Base-by-base conservation (phyloP, 1,284 basidiomycete species). In the Phellopilus nigrolimitatus region DNA sequence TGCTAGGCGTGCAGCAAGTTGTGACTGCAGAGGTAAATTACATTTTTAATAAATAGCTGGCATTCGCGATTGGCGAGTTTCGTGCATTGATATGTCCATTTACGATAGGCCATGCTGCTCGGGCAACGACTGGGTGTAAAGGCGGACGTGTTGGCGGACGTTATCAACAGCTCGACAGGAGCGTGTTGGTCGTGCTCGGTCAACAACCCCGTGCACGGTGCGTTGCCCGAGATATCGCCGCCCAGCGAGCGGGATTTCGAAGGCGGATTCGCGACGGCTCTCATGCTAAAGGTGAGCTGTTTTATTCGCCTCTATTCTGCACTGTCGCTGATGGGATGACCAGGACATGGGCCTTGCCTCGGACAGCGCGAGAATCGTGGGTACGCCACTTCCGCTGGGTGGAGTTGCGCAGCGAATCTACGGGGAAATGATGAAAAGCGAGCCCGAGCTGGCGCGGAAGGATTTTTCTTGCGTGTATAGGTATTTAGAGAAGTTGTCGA, bases 161-260 rank as follows among this genome's bases (percentile, higher is more conserved):
- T 94, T 3, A 82, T 94, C 59, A 91, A 91, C 63, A 89, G 79
- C 62, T 89, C 87, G 47, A 92, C 90, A 0, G 88, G 90, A 10
- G 71, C 73, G 19, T 93, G 90, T 64, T 95, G 91, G 91, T 74
- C 90, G 6, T 82, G 81, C 40, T 84, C 86, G 15, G 79, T 87
- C 46, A 95, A 95, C 71, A 95, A 95, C 62, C 92, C 93, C 2
- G 90, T 91, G 27, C 88, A 84, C 7, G 76, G 74, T 12, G 83
- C 91, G 9, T 66, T 92, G 45, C 75, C 79, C 7, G 82, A 76
- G 48, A 81, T 83, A 63, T 77, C 79, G 4, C 85, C 91, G 5
- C 92, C 92, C 0, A 91, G 89, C 59, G 88, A 91, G 65, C 74
- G 86, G 19, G 79, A 83, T 44, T 95, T 88, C 58, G 83, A 91